Percentiles rank a stretch among this genome's conserved stretches.
Evolutionary conservation across 2,329 filamentous ascomycete genomes (phyloP).

Genomic region (Sordariomycetes sp.): DNA sequence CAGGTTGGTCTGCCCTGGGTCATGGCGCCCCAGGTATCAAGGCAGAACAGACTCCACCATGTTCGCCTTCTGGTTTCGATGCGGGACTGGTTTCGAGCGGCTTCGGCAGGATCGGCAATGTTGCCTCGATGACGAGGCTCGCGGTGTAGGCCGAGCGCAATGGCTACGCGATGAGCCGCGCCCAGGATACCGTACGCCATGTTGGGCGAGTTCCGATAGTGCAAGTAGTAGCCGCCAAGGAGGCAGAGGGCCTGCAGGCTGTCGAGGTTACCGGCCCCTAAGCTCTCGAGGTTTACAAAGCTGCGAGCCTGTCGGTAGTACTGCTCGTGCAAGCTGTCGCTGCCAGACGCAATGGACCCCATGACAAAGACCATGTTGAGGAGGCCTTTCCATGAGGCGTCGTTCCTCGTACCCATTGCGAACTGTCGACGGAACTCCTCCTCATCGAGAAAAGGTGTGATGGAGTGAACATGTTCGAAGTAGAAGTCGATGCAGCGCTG

Average conservation of each 20-base stretch:
- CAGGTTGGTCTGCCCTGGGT: conserved; percentile 54
- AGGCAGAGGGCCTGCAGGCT: conserved; percentile 63
- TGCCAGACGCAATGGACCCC: conserved; percentile 48
- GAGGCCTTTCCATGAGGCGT: conserved; percentile 50
- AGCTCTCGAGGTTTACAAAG: conserved; percentile 43
- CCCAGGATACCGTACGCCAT: conserved; percentile 67
- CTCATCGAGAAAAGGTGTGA: conserved; percentile 53
- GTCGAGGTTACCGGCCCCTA: conserved; percentile 57
- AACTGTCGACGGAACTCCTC: conserved; percentile 50
- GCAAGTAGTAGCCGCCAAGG: conserved; percentile 67
- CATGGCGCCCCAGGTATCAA: conserved; percentile 64
- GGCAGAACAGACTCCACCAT: conserved; percentile 65
- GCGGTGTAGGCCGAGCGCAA: conserved; percentile 61
- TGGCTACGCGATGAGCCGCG: conserved; percentile 65
- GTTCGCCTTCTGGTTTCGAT: conserved; percentile 54
- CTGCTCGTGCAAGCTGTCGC: conserved; percentile 43
- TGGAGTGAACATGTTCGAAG: conserved; percentile 50
- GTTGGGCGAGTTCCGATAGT: conserved; percentile 70
- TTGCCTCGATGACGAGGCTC: conserved; percentile 28
- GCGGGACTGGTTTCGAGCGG: conserved; percentile 11
- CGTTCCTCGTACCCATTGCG: conserved; percentile 34
- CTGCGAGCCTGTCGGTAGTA: conserved; percentile 47
- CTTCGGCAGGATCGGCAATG: conserved; percentile 33
- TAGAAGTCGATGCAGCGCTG: conserved; percentile 46
- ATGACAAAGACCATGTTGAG: conserved; percentile 55